Evolutionary conservation across 164 flowering plant genomes (phyloP).

Genomic region (Nymphaea thermarum): DNA sequence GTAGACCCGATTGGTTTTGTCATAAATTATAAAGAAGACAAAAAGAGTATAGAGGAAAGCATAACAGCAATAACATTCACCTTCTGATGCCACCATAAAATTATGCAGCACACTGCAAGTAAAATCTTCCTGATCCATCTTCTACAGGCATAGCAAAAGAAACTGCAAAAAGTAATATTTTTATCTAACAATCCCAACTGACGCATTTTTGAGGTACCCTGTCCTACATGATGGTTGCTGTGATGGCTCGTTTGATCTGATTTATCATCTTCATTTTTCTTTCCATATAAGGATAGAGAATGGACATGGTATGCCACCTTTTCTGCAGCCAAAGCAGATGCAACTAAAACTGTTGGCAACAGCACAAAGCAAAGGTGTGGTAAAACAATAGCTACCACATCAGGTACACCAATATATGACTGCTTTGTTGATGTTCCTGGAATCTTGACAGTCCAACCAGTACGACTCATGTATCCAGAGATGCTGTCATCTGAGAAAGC

Average conservation of each 20-base stretch:
- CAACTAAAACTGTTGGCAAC: conserved; percentile 46
- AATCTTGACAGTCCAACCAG: conserved; percentile 58
- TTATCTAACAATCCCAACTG: neutral
- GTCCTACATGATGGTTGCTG: conserved; percentile 2
- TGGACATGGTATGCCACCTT: conserved; percentile 28
- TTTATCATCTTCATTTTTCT: conserved; percentile 64
- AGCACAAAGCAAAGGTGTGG: conserved; percentile 63
- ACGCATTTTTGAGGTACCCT: conserved; percentile 3
- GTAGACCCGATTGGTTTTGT: neutral
- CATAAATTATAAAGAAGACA: neutral
- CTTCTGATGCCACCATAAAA: conserved; percentile 68
- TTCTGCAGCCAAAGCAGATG: conserved; percentile 50
- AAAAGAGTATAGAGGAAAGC: neutral
- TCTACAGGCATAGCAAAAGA: conserved; percentile 6
- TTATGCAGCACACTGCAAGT: conserved; percentile 30
- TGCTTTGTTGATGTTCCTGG: conserved; percentile 7
- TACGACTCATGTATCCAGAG: conserved; percentile 65
- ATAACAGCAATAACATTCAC: conserved; percentile 19
- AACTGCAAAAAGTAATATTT: neutral
- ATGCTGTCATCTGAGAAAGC: conserved; percentile 44
- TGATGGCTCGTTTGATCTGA: conserved; percentile 1
- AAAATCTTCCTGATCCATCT: conserved; percentile 57
- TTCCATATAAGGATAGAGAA: conserved; percentile 38
- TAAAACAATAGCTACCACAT: conserved; percentile 77
- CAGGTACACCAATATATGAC: conserved; percentile 62